phyloP scores from a whole-genome alignment of 768 basidiomycete species.

The Galerina sulciceps region DNA sequence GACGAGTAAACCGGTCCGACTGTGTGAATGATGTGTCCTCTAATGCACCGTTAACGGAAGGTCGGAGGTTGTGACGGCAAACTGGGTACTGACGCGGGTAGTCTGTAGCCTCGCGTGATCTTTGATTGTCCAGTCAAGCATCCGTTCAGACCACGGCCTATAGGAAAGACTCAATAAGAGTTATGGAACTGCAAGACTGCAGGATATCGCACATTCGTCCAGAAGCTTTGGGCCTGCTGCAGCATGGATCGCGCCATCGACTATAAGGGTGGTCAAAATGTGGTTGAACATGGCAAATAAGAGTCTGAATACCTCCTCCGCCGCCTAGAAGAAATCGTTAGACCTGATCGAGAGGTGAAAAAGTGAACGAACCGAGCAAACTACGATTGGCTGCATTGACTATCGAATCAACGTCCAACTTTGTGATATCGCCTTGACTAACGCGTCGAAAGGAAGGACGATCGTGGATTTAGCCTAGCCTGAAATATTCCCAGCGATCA shows the following conservation, averaged over 20 bases:
- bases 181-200: background rate
- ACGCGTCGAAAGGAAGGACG: background rate
- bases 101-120: constrained; percentile 75
- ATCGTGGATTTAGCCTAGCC: background rate
- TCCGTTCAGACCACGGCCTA: constrained; percentile 68
- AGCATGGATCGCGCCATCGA: constrained; percentile 82
- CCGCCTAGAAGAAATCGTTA: constrained; percentile 53
- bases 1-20: constrained; percentile 75
- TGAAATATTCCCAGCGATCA: background rate
- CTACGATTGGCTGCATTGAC: constrained; percentile 84
- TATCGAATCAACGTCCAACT: constrained; percentile 69
- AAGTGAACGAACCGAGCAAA: constrained; percentile 58
- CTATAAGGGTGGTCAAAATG: constrained; percentile 35
- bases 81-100: constrained; percentile 66
- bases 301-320: constrained; percentile 62
- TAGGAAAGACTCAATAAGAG: background rate
- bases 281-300: background rate
- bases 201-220: constrained; percentile 63
- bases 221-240: constrained; percentile 71
- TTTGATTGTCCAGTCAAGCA: constrained; percentile 77
- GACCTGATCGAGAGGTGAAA: background rate
- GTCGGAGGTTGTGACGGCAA: background rate
- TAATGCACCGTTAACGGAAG: constrained; percentile 27
- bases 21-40: constrained; percentile 77
- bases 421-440: constrained; percentile 83